Conservation (phyloP, 306 rosid genomes). For the Cercis canadensis region DNA sequence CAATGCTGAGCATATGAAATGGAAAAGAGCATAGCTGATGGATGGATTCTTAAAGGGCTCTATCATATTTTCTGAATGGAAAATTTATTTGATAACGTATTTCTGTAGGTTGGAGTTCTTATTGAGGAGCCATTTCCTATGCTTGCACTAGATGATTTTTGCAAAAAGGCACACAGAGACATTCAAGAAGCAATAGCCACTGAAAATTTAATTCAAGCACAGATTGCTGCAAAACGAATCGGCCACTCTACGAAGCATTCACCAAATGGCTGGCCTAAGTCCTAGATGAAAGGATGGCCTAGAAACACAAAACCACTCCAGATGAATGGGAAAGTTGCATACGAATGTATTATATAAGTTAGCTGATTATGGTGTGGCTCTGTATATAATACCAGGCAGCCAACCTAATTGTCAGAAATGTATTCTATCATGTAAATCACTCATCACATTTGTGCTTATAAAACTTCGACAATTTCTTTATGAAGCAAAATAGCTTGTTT, state of each 20-base stretch:
- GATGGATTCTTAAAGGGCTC: slow-evolving; percentile 29
- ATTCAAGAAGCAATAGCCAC: slow-evolving; percentile 65
- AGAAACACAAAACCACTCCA: slow-evolving; percentile 1
- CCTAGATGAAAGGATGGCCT: not conserved
- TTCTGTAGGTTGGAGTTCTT: slow-evolving; percentile 85
- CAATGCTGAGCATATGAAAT: too few species aligned
- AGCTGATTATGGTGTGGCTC: not conserved
- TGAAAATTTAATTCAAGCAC: slow-evolving; percentile 52
- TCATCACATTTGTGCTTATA: slow-evolving; percentile 21
- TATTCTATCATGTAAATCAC: slow-evolving; percentile 18
- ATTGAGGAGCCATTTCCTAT: slow-evolving; percentile 94
- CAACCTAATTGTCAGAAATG: too few species aligned
- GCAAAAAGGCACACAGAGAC: slow-evolving; percentile 57
- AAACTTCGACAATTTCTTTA: slow-evolving; percentile 14
- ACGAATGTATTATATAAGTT: not conserved
- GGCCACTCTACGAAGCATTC: slow-evolving; percentile 53
- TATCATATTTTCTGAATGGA: slow-evolving; percentile 19
- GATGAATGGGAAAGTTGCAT: slow-evolving; percentile 29
- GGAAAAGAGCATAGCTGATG: not conserved
- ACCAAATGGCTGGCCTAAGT: slow-evolving; percentile 76
- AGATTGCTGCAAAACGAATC: slow-evolving; percentile 59
- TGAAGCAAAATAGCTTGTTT: not conserved
- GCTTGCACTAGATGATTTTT: slow-evolving; percentile 85
- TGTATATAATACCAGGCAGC: not conserved
- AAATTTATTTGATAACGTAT: slow-evolving; percentile 26